phyloP scores from a whole-genome alignment of 192 early-diverging fungal genomes.

The Coemansia sp. region DNA sequence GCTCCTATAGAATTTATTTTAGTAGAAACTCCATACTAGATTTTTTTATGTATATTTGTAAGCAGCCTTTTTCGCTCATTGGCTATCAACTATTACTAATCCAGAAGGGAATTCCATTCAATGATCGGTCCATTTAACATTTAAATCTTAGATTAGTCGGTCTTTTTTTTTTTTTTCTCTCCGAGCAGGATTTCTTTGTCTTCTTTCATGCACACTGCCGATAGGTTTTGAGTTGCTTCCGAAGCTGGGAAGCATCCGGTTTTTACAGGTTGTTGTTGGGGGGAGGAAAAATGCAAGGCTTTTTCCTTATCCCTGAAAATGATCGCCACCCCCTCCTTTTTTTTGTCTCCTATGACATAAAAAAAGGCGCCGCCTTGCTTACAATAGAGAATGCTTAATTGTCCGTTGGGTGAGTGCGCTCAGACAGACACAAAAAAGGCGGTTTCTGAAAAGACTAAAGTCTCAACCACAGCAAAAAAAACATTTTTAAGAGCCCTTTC shows the following conservation, averaged over 20 bases:
- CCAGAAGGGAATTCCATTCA: neutral
- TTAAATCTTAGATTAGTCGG: neutral
- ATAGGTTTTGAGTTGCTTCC: conserved; percentile 4
- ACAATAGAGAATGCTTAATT: neutral
- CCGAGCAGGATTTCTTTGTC: no score
- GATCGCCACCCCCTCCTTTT: neutral
- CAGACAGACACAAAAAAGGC: neutral
- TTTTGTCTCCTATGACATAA: neutral
- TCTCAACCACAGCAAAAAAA: neutral
- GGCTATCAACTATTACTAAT: neutral
- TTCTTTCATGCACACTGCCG: neutral
- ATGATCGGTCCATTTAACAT: neutral
- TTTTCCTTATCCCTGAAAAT: neutral
- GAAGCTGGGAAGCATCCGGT: neutral
- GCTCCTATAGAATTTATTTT: conserved; percentile 41
- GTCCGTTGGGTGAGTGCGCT: neutral
- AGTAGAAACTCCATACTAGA: conserved; percentile 41
- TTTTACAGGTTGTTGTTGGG: neutral
- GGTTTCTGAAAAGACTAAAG: neutral
- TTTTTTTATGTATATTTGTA: neutral
- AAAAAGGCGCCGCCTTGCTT: neutral
- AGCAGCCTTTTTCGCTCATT: neutral
- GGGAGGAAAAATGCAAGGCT: neutral
- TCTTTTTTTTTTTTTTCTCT: no score
- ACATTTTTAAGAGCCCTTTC: neutral